These are phyloP conservation scores for Ananas comosus DNA, from an alignment of 176 grass and related monocot genomes.

Conservation along the genomic window DNA sequence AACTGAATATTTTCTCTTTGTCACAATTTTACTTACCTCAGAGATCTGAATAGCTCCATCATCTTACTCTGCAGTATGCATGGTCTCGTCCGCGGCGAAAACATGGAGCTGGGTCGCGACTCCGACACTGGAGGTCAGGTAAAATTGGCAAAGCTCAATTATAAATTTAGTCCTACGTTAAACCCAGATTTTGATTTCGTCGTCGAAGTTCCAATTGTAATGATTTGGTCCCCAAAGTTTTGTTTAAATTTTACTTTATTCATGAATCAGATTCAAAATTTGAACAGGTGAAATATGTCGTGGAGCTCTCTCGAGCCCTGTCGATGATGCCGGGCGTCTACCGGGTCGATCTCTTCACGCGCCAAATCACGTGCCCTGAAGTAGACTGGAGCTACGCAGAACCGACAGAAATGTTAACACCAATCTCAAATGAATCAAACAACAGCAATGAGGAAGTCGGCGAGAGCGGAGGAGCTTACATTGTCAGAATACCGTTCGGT, in stretches of 20 bases:
- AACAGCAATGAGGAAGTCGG: slow-evolving; percentile 38
- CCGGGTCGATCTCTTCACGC: slow-evolving; percentile 61
- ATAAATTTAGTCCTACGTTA: no score
- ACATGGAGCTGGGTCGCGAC: slow-evolving; percentile 84
- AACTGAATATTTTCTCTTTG: neutral
- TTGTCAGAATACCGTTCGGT: slow-evolving; percentile 81
- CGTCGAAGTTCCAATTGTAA: no score
- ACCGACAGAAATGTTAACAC: slow-evolving; percentile 64
- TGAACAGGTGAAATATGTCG: slow-evolving; percentile 77
- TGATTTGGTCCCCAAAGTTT: no score
- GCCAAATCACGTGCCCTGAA: slow-evolving; percentile 55
- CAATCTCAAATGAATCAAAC: slow-evolving; percentile 35
- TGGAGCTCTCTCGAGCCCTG: slow-evolving; percentile 71
- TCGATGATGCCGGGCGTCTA: slow-evolving; percentile 71
- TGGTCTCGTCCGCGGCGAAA: slow-evolving; percentile 77
- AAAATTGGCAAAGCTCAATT: no score
- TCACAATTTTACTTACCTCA: slow-evolving; percentile 11
- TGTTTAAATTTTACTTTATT: no score
- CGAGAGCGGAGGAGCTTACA: slow-evolving; percentile 74
- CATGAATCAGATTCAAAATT: neutral
- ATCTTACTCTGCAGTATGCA: slow-evolving; percentile 48
- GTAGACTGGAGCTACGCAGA: slow-evolving; percentile 77
- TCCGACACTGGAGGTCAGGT: slow-evolving; percentile 91
- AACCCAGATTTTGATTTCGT: no score
- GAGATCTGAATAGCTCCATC: slow-evolving; percentile 1